Conservation (phyloP, 495 filamentous ascomycete species). For the Usnea hakonensis region DNA sequence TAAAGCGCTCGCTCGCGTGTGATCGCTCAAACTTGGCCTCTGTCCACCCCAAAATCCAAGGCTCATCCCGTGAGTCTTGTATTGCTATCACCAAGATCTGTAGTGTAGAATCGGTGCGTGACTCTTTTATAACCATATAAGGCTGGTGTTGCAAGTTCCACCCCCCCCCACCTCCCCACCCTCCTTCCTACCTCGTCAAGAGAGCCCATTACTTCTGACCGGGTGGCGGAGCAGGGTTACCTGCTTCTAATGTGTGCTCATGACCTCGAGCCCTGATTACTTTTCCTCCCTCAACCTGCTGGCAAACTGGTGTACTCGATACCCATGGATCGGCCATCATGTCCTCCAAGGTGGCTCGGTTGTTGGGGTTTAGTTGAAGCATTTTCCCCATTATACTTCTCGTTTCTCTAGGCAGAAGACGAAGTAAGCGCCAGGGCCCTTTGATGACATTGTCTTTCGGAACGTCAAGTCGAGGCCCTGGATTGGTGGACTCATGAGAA, state of each 20-base stretch:
- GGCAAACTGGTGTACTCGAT: slow-evolving; percentile 54
- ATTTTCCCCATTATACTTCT: slow-evolving; percentile 85
- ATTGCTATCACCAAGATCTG: neutral
- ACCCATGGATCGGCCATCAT: slow-evolving; percentile 90
- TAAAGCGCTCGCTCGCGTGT: neutral
- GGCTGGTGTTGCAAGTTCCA: neutral
- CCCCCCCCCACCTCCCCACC: too few species aligned
- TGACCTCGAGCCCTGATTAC: slow-evolving; percentile 50
- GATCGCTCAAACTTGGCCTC: neutral
- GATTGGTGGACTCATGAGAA: slow-evolving; percentile 36
- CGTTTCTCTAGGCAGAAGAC: slow-evolving; percentile 83
- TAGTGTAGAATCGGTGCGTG: neutral
- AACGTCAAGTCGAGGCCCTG: slow-evolving; percentile 21
- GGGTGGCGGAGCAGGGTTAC: slow-evolving; percentile 37
- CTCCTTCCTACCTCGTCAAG: too few species aligned
- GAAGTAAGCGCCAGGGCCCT: slow-evolving; percentile 88
- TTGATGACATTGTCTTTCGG: slow-evolving; percentile 69
- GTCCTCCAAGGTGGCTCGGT: slow-evolving; percentile 74
- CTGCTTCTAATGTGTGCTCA: slow-evolving; percentile 56
- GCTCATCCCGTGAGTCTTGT: neutral
- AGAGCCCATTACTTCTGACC: slow-evolving; percentile 31
- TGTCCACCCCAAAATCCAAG: neutral
- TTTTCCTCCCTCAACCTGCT: slow-evolving; percentile 51
- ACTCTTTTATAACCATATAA: neutral
- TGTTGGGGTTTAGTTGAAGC: slow-evolving; percentile 81